Evolutionary conservation across 345 rosid genomes (phyloP).

Genomic region (Turnera subulata): DNA sequence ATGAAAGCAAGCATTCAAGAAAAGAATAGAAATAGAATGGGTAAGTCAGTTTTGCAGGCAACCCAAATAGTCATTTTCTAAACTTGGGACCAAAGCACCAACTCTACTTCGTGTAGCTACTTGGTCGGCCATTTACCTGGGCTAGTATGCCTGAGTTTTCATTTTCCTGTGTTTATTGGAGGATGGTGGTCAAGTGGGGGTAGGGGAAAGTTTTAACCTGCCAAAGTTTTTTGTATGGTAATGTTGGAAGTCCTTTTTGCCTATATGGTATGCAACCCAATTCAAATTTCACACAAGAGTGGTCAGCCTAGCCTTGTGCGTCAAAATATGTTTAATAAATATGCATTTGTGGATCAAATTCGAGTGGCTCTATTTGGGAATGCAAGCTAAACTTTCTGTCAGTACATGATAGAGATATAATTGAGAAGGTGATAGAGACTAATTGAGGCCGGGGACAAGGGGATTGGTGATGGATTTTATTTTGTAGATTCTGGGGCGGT

Average conservation of each 20-base stretch:
- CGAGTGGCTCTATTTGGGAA: too few relatives aligned
- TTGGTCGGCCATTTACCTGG: conserved; percentile 25
- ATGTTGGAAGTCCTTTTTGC: conserved; percentile 1
- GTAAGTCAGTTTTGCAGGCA: conserved; percentile 20
- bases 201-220: conserved; percentile 23
- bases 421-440: too few relatives aligned
- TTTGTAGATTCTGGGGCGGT: too few relatives aligned
- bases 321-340: neutral
- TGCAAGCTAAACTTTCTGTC: too few relatives aligned
- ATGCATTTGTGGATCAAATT: too few relatives aligned
- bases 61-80: conserved; percentile 13
- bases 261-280: conserved; percentile 10
- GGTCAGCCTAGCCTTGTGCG: conserved; percentile 16
- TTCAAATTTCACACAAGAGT: conserved; percentile 1
- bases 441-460: too few relatives aligned
- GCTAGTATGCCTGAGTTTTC: conserved; percentile 5
- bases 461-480: too few relatives aligned
- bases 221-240: conserved; percentile 5
- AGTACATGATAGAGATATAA: too few relatives aligned
- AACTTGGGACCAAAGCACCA: conserved; percentile 9
- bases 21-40: conserved; percentile 3
- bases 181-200: conserved; percentile 37
- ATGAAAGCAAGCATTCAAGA: conserved; percentile 11
- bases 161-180: conserved; percentile 5
- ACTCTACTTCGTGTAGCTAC: neutral